Percentiles rank a stretch among this genome's conserved stretches.
Evolutionary conservation across 306 rosid species (phyloP).

Genomic region (Vicia sativa): DNA sequence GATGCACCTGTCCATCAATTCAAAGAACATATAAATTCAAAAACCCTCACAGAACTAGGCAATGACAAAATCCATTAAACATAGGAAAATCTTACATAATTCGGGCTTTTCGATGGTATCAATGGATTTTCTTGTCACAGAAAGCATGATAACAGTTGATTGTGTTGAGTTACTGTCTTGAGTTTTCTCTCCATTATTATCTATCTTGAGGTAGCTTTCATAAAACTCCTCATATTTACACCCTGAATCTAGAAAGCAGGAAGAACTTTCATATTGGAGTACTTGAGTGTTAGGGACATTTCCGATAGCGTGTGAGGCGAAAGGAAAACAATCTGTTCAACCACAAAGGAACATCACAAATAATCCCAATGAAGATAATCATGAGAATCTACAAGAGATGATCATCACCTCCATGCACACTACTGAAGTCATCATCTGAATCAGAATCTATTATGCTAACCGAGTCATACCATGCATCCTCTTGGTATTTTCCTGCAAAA

Average conservation of each 20-base stretch:
- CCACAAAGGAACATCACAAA: slow-evolving; percentile 21
- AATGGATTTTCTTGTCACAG: slow-evolving; percentile 66
- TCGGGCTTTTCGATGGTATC: slow-evolving; percentile 56
- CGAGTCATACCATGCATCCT: slow-evolving; percentile 91
- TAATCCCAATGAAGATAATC: not conserved
- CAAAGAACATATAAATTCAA: not conserved
- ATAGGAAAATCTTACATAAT: slow-evolving; percentile 45
- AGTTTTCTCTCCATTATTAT: slow-evolving; percentile 53
- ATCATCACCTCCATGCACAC: slow-evolving; percentile 88
- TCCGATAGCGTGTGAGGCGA: slow-evolving; percentile 52
- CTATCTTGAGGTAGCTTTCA: slow-evolving; percentile 72
- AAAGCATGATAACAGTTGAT: slow-evolving; percentile 75
- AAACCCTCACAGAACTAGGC: no score
- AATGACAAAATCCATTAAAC: not conserved
- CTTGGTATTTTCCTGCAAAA: slow-evolving; percentile 66
- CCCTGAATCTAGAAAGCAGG: slow-evolving; percentile 67
- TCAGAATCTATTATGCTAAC: slow-evolving; percentile 77
- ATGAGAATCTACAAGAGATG: slow-evolving; percentile 21
- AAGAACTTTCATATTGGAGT: slow-evolving; percentile 72
- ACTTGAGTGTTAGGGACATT: slow-evolving; percentile 56
- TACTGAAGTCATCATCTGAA: slow-evolving; percentile 83
- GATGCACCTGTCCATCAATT: slow-evolving; percentile 57
- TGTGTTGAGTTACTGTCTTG: slow-evolving; percentile 61
- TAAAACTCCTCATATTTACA: slow-evolving; percentile 65
- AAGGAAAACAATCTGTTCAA: slow-evolving; percentile 72